Percentiles rank a stretch among this genome's conserved stretches.
These are phyloP conservation scores for Dactylellina cionopaga DNA, from an alignment of 2,329 filamentous ascomycete genomes.

Conservation along the genomic window DNA sequence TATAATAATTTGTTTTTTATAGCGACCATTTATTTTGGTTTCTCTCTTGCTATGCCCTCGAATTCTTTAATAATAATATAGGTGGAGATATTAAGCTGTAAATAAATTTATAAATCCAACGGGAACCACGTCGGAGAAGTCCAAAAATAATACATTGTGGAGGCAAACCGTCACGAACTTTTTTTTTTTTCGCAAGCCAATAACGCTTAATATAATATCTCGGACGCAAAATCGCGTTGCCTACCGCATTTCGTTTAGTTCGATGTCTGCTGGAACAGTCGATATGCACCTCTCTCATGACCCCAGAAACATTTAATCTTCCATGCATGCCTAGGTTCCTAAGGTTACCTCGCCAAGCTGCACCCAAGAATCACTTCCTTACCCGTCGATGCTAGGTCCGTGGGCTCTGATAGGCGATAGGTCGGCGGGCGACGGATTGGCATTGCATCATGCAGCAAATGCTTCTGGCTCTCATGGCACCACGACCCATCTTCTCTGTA, in stretches of 20 bases:
- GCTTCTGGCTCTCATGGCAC: conserved; percentile 1
- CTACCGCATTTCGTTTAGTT: no score
- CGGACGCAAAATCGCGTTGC: background rate
- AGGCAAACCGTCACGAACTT: no score
- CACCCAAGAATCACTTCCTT: conserved; percentile 23
- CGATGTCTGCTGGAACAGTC: no score
- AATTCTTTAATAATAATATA: no score
- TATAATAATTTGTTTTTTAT: no score
- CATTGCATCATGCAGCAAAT: conserved; percentile 45
- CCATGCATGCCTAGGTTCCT: conserved; percentile 38
- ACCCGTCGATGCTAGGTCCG: conserved; percentile 33
- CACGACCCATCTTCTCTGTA: background rate
- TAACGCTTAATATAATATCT: background rate
- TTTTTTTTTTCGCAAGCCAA: background rate
- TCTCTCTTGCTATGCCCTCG: no score
- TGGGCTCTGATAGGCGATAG: conserved; percentile 29
- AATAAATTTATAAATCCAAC: background rate
- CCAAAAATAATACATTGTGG: conserved; percentile 25
- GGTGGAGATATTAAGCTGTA: no score
- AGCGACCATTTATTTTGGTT: no score
- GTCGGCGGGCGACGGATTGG: background rate
- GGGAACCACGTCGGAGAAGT: conserved; percentile 16
- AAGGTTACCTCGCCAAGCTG: conserved; percentile 42
- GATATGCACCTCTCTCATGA: conserved; percentile 15
- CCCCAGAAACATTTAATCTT: conserved; percentile 16